Base-by-base conservation (phyloP, 2,329 filamentous ascomycete species). In the Metarhizium brunneum region DNA sequence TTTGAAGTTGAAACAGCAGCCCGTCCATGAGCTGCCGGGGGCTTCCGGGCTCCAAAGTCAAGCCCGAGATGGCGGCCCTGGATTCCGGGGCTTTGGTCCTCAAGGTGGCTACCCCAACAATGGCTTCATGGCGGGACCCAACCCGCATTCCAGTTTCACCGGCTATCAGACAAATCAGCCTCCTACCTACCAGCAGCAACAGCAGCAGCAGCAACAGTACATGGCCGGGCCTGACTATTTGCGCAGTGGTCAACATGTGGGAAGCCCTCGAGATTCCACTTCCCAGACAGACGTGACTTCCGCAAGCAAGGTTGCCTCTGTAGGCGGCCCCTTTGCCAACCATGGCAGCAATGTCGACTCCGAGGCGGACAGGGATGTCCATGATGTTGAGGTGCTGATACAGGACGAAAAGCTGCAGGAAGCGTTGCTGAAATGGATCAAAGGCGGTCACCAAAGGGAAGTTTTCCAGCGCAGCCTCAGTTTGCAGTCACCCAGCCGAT, bases 341-440 rank as follows among this genome's bases (percentile, higher is more conserved):
- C 68, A 70, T 59, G 68, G 69, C 60, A 68, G 58, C 61, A 65
- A 70, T 61, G 63, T 60, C 4, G 70, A 72, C 47, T 61, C 65
- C 4, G 70, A 71, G 50, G 64, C 65, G 7, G 56, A 58, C 47
- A 47, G 73, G 47, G 85, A 90, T 63, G 71, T 83, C 25, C 76
- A 81, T 18, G 72, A 76, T 29, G 84, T 92, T 57, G 82, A 84
- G 52, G 70, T 75, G 51, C 72, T 84, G 47, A 83, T 94, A 71
- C 75, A 78, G 40, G 76, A 80, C 35, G 81, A 81, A 25, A 78
- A 81, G 40, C 78, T 80, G 55, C 84, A 87, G 63, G 78, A 81
- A 54, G 85, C 82, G 47, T 77, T 85, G 66, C 77, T 87, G 56
- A 79, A 80, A 58, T 87, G 84, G 84, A 79, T 87, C 55, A 84